Evolutionary conservation across 1,284 basidiomycete genomes (phyloP), one percentile per base, ranked within the genome.

Genomic region (Ganoderma lucidum): DNA sequence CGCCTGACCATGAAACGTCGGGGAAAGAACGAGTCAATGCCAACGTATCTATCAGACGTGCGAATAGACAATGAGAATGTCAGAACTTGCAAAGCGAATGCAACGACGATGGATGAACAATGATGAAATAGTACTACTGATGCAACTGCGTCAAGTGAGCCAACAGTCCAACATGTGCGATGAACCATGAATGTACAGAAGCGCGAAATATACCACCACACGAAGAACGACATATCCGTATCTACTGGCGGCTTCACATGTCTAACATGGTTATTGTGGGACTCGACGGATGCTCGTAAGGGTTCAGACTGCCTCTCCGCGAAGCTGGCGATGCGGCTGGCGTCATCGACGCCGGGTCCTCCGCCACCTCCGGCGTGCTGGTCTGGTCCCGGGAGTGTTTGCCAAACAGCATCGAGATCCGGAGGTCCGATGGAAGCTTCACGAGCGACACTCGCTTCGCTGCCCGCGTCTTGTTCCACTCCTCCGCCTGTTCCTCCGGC

Each of bases 391-490:
- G 59, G 53, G 68, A 66, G 67, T 77, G 77, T 68, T 75, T 77
- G 45, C 77, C 78, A 59, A 82, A 78, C 51, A 80, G 68, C 65
- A 77, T 70, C 15, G 79, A 78, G 65, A 82, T 78, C 64, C 78
- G 82, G 69, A 93, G 81, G 74, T 87, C 83, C 8, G 91, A 87
- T 41, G 92, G 92, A 55, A 93, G 78, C 70, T 86, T 86, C 61
- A 95, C 91, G 63, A 96, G 83, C 23, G 93, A 95, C 19, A 96
- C 95, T 17, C 93, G 90, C 73, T 93, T 92, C 17, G 93, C 94
- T 53, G 91, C 92, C 51, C 91, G 89, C 1, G 94, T 96, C 79
- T 90, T 90, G 78, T 93, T 85, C 94, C 94, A 96, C 69, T 93
- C 90, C 79, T 95, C 94, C 23, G 94, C 93, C 79, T 89, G 84